A percentile compares a stretch with the other conserved stretches of the same genome.
phyloP scores from a whole-genome alignment of 148 eudicot species.

The Euryodendron excelsum region DNA sequence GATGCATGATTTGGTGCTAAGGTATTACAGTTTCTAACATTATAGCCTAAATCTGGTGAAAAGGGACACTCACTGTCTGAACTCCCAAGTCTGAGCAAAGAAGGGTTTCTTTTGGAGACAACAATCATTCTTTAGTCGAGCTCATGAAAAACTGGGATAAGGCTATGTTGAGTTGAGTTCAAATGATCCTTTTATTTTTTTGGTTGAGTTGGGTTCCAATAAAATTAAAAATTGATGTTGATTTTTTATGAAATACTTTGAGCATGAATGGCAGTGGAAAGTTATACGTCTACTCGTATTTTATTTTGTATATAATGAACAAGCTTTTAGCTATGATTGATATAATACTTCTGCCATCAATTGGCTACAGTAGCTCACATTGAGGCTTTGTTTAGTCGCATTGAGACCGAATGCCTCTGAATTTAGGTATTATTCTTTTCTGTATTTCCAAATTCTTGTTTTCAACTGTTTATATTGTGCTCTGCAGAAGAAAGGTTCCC shows the following conservation, averaged over 20 bases:
- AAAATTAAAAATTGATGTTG: no score
- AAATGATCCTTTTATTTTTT: no score
- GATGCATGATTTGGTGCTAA: neutral
- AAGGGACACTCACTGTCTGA: neutral
- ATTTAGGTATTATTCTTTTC: neutral
- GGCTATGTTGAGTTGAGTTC: neutral
- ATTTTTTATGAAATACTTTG: neutral
- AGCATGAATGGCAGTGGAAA: neutral
- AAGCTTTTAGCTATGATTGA: no score
- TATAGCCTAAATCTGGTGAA: neutral
- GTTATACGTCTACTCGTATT: neutral
- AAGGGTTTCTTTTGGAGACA: neutral
- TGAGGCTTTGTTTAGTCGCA: neutral
- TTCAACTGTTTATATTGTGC: slow-evolving; percentile 6
- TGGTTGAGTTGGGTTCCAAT: no score
- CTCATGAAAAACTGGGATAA: no score
- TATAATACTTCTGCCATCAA: neutral
- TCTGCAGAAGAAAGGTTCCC: slow-evolving; percentile 46
- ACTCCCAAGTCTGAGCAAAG: neutral
- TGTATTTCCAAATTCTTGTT: neutral
- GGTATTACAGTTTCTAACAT: neutral
- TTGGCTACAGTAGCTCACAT: neutral
- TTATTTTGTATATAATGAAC: no score
- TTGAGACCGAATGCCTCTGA: neutral
- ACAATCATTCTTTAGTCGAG: neutral